These are phyloP conservation scores for Verticillium klebahnii DNA, from an alignment of 2,329 filamentous ascomycete genomes.

Conservation along the genomic window DNA sequence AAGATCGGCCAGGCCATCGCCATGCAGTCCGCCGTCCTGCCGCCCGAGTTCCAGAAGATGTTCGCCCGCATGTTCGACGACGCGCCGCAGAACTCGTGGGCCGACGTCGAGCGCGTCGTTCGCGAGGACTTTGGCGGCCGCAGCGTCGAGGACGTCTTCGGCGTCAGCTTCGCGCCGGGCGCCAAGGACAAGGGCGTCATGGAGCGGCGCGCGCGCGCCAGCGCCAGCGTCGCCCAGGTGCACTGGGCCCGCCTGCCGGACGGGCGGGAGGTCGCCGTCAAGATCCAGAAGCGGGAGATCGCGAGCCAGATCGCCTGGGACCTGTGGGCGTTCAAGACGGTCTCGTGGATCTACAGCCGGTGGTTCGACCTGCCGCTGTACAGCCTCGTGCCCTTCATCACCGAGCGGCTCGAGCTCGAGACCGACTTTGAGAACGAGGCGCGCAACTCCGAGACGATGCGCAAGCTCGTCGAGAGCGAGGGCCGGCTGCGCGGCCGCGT, in stretches of 20 bases:
- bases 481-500: constrained; percentile 72
- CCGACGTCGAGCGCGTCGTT: constrained; percentile 79
- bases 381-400: constrained; percentile 85
- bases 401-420: constrained; percentile 85
- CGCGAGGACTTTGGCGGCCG: constrained; percentile 82
- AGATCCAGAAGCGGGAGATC: constrained; percentile 96
- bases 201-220: constrained; percentile 60
- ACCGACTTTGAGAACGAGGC: constrained; percentile 95
- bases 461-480: constrained; percentile 68
- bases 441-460: constrained; percentile 81
- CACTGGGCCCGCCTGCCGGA: constrained; percentile 87
- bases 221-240: constrained; percentile 92
- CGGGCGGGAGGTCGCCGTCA: constrained; percentile 88
- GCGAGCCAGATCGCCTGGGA: constrained; percentile 89
- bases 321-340: constrained; percentile 90
- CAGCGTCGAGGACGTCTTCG: constrained; percentile 86
- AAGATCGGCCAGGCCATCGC: constrained; percentile 98
- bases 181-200: constrained; percentile 63
- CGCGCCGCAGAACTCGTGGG: constrained; percentile 88
- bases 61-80: constrained; percentile 97
- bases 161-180: constrained; percentile 68
- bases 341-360: constrained; percentile 76
- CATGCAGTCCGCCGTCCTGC: constrained; percentile 93
- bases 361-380: constrained; percentile 94
- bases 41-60: constrained; percentile 94